Conservation (phyloP, 225 moss, liverwort and hornwort species). For the Lunularia cruciata region DNA sequence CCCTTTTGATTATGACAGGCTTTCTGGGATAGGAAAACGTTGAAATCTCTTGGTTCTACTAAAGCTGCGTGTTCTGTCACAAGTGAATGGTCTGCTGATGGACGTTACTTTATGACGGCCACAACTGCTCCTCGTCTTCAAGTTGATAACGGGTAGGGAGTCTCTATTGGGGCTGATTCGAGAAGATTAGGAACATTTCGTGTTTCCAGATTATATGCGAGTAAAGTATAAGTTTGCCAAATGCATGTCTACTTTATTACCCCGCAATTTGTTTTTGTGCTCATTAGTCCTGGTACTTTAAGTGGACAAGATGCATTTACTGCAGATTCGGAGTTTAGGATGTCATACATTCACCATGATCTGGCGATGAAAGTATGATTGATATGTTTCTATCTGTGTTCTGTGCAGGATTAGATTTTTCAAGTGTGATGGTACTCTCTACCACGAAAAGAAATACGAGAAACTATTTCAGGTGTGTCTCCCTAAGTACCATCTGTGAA, state of each 20-base stretch:
- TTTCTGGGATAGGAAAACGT: slow-evolving; percentile 77
- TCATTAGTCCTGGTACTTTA: too few relatives aligned
- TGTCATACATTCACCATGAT: too few relatives aligned
- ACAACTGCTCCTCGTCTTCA: slow-evolving; percentile 96
- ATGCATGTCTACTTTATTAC: too few relatives aligned
- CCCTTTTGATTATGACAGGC: slow-evolving; percentile 46
- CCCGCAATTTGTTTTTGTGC: too few relatives aligned
- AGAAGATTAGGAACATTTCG: too few relatives aligned
- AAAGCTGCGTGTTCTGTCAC: slow-evolving; percentile 79
- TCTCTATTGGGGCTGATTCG: too few relatives aligned
- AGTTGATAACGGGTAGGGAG: slow-evolving; percentile 83
- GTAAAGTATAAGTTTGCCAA: too few relatives aligned
- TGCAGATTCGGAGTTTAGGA: too few relatives aligned
- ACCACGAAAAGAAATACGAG: slow-evolving; percentile 66
- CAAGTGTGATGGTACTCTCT: slow-evolving; percentile 75
- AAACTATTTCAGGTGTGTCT: slow-evolving; percentile 79
- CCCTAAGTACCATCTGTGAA: background rate
- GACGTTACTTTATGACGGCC: slow-evolving; percentile 89
- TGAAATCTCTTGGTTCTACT: slow-evolving; percentile 74
- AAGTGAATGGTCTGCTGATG: slow-evolving; percentile 97
- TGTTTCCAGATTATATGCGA: too few relatives aligned
- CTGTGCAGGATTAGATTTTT: slow-evolving; percentile 78
- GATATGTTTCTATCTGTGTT: background rate
- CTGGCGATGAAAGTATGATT: background rate
- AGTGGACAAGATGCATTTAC: too few relatives aligned